Evolutionary conservation across 768 basidiomycete species (phyloP).

Genomic region (Thelephora ganbajun): DNA sequence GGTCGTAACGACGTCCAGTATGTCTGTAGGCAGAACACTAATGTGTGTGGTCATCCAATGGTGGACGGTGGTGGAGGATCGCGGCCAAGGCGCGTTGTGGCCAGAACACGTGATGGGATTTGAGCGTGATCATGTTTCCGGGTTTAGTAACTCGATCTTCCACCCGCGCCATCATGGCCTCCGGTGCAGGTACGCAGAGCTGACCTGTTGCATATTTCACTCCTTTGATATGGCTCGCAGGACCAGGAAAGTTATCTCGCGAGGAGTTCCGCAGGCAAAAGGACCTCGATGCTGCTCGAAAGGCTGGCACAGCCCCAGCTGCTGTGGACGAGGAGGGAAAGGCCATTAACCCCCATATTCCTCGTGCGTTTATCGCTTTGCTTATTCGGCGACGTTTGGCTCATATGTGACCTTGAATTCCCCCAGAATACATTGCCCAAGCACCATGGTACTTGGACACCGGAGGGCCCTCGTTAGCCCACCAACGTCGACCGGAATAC

Average conservation of each 20-base stretch:
- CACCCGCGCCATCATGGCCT: slow-evolving; percentile 8
- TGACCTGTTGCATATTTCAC: neutral
- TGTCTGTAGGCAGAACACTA: neutral
- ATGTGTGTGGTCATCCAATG: neutral
- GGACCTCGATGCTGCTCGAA: slow-evolving; percentile 94
- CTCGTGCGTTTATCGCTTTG: slow-evolving; percentile 44
- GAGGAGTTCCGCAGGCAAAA: slow-evolving; percentile 94
- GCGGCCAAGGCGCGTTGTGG: neutral
- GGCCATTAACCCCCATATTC: slow-evolving; percentile 98
- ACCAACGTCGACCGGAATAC: slow-evolving; percentile 71
- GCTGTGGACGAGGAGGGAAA: slow-evolving; percentile 91
- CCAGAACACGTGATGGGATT: neutral
- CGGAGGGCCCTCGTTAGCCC: slow-evolving; percentile 83
- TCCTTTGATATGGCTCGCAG: slow-evolving; percentile 8
- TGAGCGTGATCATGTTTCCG: neutral
- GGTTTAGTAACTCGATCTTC: too few relatives aligned
- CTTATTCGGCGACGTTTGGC: neutral
- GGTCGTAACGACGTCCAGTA: neutral
- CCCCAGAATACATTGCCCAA: slow-evolving; percentile 88
- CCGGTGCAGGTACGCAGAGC: slow-evolving; percentile 8
- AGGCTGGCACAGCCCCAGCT: slow-evolving; percentile 95
- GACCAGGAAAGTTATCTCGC: slow-evolving; percentile 73
- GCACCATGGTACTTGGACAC: slow-evolving; percentile 98
- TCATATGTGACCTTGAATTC: neutral
- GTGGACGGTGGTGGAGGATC: neutral